These are phyloP conservation scores for Russula sp. DNA, from an alignment of 768 basidiomycete species.

Conservation along the genomic window DNA sequence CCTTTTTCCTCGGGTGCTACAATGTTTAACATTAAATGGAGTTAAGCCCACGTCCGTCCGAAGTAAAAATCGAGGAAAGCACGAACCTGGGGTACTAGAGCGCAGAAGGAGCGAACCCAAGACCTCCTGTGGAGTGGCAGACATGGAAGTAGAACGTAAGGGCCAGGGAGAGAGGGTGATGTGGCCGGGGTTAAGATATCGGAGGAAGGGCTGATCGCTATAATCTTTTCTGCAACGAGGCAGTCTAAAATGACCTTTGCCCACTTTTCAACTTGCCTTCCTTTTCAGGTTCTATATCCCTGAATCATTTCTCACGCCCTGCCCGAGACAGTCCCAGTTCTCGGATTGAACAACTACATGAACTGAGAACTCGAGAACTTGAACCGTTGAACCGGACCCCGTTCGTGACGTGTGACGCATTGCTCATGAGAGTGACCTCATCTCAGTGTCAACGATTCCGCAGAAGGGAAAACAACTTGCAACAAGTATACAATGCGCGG, in stretches of 20 bases:
- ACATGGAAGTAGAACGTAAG: slow-evolving; percentile 13
- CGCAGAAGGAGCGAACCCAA: slow-evolving; percentile 23
- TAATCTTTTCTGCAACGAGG: slow-evolving; percentile 20
- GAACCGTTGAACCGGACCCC: too few species aligned
- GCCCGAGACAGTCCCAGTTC: neutral
- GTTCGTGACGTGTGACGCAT: too few species aligned
- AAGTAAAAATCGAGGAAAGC: neutral
- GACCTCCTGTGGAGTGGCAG: slow-evolving; percentile 18
- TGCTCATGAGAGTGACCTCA: too few species aligned
- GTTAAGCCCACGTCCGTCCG: neutral
- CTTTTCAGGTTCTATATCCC: slow-evolving; percentile 2
- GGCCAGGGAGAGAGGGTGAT: neutral
- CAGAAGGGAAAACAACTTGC: too few species aligned
- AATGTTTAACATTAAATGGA: too few species aligned
- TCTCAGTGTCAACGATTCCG: too few species aligned
- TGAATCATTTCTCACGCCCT: slow-evolving; percentile 10
- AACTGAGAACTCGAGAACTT: too few species aligned
- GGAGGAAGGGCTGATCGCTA: slow-evolving; percentile 7
- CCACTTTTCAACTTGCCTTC: slow-evolving; percentile 18
- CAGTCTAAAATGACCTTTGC: neutral
- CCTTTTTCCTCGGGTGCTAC: slow-evolving; percentile 25
- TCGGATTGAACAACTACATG: too few species aligned
- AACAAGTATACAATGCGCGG: too few species aligned
- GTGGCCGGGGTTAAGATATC: slow-evolving; percentile 7
- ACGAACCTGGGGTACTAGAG: slow-evolving; percentile 25